Evolutionary conservation across 2,329 filamentous ascomycete species (phyloP).

Genomic region (Aspergillus luchuensis): DNA sequence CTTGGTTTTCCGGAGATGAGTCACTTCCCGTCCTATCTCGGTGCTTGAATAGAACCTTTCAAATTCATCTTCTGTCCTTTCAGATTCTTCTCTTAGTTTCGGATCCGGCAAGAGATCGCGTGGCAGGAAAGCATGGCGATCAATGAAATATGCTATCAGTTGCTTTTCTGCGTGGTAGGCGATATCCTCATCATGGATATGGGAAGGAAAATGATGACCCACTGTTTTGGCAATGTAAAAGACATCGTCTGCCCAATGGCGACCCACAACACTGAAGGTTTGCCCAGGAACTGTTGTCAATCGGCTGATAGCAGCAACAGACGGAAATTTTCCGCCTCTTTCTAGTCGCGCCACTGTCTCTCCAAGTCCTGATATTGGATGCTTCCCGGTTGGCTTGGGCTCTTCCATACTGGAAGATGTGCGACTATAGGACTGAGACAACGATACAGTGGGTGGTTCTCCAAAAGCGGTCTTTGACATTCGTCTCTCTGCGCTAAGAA

Average conservation of each 20-base stretch:
- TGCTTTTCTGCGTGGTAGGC: conserved; percentile 20
- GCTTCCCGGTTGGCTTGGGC: not conserved
- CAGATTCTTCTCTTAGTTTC: not conserved
- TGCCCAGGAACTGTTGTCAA: no score
- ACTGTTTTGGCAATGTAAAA: not conserved
- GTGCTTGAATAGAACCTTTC: no score
- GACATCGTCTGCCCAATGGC: conserved; percentile 16
- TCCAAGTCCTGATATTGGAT: not conserved
- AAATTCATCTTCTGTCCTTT: no score
- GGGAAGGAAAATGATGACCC: conserved; percentile 1
- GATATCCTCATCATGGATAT: conserved; percentile 1
- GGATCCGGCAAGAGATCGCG: not conserved
- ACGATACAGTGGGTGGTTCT: conserved; percentile 4
- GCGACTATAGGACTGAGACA: conserved; percentile 7
- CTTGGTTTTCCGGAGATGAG: no score
- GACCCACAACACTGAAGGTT: not conserved
- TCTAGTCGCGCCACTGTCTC: no score
- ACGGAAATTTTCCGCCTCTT: no score
- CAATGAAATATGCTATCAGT: conserved; percentile 20
- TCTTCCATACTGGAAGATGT: conserved; percentile 3
- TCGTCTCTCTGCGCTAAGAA: conserved; percentile 5
- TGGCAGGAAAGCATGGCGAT: conserved; percentile 18
- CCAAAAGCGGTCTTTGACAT: conserved; percentile 14
- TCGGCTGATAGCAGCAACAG: no score
- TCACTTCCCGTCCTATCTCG: no score